phyloP scores from a whole-genome alignment of 192 early-diverging fungal genomes.

The Coemansia sp. region DNA sequence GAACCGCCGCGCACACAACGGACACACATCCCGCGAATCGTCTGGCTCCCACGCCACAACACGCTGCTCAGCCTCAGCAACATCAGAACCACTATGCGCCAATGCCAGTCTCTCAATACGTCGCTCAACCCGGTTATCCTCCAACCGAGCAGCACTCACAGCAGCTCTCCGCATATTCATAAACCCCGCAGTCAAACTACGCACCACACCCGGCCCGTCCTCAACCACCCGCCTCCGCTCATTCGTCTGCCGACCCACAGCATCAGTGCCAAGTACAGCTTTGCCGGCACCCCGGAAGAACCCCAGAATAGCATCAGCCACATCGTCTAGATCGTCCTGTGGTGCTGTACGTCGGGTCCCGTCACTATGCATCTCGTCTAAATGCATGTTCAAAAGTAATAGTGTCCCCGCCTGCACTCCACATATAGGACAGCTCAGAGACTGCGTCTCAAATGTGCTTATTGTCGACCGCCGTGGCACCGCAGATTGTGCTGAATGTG shows the following conservation, averaged over 20 bases:
- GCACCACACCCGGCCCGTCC: constrained; percentile 51
- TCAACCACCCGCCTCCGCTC: constrained; percentile 50
- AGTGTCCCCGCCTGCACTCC: constrained; percentile 50
- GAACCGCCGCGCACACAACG: constrained; percentile 37
- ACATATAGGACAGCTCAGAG: constrained; percentile 45
- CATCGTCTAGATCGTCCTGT: constrained; percentile 43
- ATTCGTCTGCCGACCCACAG: constrained; percentile 32
- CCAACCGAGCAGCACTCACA: constrained; percentile 62
- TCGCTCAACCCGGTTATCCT: constrained; percentile 71
- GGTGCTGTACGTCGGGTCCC: neutral
- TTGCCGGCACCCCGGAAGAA: constrained; percentile 43
- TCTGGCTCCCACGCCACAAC: constrained; percentile 48
- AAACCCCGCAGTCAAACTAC: constrained; percentile 57
- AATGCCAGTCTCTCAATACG: constrained; percentile 66
- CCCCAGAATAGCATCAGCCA: constrained; percentile 35
- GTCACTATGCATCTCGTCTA: constrained; percentile 42
- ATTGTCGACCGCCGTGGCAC: constrained; percentile 1
- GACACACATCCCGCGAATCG: constrained; percentile 10
- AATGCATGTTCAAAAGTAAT: constrained; percentile 44
- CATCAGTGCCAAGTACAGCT: constrained; percentile 23
- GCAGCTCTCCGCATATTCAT: constrained; percentile 53
- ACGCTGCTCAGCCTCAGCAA: constrained; percentile 41
- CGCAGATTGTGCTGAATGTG: neutral
- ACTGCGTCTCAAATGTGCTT: neutral
- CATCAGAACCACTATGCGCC: constrained; percentile 7